Conservation (phyloP, 805 yeast genomes). For the Brettanomyces bruxellensis region DNA sequence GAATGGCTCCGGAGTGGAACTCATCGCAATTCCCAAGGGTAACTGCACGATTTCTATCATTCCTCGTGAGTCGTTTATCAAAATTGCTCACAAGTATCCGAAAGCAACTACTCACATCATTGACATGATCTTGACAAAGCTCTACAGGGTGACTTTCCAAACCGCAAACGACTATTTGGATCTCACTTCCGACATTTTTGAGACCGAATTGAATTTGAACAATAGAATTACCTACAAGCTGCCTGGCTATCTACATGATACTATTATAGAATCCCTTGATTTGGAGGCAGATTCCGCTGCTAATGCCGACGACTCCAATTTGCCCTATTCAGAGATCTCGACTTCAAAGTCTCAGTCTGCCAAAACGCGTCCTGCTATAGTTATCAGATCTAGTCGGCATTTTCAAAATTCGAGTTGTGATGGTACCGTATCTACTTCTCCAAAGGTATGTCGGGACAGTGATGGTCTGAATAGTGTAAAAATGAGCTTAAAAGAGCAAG, state of each 20-base stretch:
- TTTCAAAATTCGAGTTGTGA: not conserved
- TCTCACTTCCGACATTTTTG: constrained; percentile 68
- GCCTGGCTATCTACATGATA: constrained; percentile 56
- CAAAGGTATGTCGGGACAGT: not conserved
- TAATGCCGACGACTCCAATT: not conserved
- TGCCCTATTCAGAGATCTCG: not conserved
- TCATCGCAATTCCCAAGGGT: constrained; percentile 67
- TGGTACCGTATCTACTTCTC: not conserved
- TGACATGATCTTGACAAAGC: constrained; percentile 79
- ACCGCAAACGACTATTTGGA: constrained; percentile 86
- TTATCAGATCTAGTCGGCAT: not conserved
- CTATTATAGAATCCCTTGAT: constrained; percentile 3
- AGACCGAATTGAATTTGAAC: constrained; percentile 66
- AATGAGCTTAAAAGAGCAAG: not conserved
- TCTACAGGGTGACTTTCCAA: constrained; percentile 85
- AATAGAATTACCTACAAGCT: constrained; percentile 35
- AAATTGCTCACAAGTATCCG: constrained; percentile 68
- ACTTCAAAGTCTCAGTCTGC: not conserved
- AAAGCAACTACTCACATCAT: constrained; percentile 89
- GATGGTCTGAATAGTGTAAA: not conserved
- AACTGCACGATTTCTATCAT: constrained; percentile 86
- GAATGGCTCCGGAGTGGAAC: constrained; percentile 9
- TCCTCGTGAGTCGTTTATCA: constrained; percentile 73
- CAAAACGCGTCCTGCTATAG: not conserved
- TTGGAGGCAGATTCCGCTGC: not conserved